These are phyloP conservation scores for Triglochin maritima DNA, from an alignment of 106 monocot species.

Conservation along the genomic window DNA sequence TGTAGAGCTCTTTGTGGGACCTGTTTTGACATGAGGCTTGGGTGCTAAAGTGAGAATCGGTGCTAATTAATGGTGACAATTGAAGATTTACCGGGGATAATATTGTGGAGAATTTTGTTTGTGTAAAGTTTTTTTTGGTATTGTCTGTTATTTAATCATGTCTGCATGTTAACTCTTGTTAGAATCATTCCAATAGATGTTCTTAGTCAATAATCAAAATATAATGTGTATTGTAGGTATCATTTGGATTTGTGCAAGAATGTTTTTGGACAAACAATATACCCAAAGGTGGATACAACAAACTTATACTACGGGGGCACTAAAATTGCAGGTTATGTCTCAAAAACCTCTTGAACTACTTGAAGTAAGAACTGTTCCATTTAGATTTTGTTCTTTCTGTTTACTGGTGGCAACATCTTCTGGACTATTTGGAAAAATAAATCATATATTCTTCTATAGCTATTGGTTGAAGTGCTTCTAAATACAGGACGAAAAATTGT, in stretches of 20 bases:
- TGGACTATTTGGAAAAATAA: neutral
- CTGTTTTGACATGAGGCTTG: too few relatives aligned
- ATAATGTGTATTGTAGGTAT: constrained; percentile 37
- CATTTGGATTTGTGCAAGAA: constrained; percentile 95
- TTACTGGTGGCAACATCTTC: neutral
- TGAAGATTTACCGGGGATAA: too few relatives aligned
- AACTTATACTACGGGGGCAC: constrained; percentile 96
- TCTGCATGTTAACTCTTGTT: neutral
- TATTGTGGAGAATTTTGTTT: too few relatives aligned
- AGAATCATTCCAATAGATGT: neutral
- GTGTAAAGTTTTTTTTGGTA: too few relatives aligned
- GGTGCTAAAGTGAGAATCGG: too few relatives aligned
- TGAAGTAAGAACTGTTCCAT: neutral
- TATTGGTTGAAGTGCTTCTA: neutral
- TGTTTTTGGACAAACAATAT: constrained; percentile 81
- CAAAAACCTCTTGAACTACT: neutral
- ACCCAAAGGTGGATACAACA: constrained; percentile 79
- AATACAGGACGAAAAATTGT: constrained; percentile 71
- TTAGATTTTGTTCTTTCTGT: neutral
- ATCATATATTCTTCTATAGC: too few relatives aligned
- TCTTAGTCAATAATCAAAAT: neutral
- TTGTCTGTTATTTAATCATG: too few relatives aligned
- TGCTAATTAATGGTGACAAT: too few relatives aligned
- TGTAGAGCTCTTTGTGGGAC: too few relatives aligned
- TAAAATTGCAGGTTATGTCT: constrained; percentile 58